Evolutionary conservation across 1,284 basidiomycete species (phyloP), one percentile per base, ranked within the genome.

Genomic region (Veloboletus limbatus): DNA sequence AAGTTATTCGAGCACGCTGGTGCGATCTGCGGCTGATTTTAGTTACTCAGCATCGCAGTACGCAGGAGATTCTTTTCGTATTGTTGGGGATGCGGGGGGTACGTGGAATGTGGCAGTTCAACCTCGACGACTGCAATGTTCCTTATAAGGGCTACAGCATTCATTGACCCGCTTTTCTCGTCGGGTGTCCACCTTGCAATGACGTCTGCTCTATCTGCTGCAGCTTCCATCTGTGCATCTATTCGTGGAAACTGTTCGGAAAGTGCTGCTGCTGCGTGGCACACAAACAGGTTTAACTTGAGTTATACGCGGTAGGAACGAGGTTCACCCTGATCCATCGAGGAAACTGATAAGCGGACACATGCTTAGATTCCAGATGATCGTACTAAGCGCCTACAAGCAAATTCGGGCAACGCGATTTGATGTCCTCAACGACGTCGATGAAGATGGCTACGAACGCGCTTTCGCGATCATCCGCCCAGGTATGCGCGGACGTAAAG

Each of bases 81-180:
- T 88, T 34, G 65, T 83, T 14, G 85, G 86, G 6, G 87, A 89
- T 59, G 86, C 87, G 3, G 86, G 81, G 54, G 82, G 86, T 85
- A 34, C 18, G 48, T 27, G 11, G 9, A 42, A 38, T 32, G 35
- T 13, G 36, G 17, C 14, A 16, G 14, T 20, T 4, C 5, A 13
- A 21, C 20, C 1, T 31, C 11, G 11, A n/a, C 16, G 28, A 27
- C 8, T 5, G 25, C 28, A 14, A 16, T 6, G 18, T 32, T 39
- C 11, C 40, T 54, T 3, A 55, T 24, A 38, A 31, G 24, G 14
- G 6, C n/a, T 38, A 10, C 26, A 81, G 80, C 79, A 2, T 82
- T 82, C 59, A 82, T 82, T 45, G 80, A 82, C 49, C 80, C 80
- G 0, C 77, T 79, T 62, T 82, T 83, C 63, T 79, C 76, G 2